phyloP scores from a whole-genome alignment of 1,139 yeast species.

The Yamadazyma buinensis region DNA sequence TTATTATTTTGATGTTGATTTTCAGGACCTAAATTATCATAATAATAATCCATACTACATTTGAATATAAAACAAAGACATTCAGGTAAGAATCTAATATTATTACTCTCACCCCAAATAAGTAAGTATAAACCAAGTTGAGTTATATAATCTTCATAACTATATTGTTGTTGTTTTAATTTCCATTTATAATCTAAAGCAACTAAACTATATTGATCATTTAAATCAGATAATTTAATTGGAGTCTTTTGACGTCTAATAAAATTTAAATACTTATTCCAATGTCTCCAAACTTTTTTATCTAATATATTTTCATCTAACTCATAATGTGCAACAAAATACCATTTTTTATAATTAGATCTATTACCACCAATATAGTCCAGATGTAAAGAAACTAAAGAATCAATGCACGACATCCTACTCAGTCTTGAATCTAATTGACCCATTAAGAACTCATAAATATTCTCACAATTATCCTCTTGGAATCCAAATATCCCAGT shows the following conservation, averaged over 20 bases:
- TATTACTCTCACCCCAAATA: slow-evolving; percentile 45
- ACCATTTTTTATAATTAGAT: slow-evolving; percentile 42
- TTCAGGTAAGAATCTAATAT: slow-evolving; percentile 41
- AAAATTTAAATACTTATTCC: slow-evolving; percentile 8
- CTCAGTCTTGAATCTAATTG: slow-evolving; percentile 40
- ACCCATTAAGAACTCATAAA: slow-evolving; percentile 37
- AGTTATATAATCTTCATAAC: slow-evolving; percentile 20
- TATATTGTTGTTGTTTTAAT: slow-evolving; percentile 16
- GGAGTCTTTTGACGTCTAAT: slow-evolving; percentile 5
- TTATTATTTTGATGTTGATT: background rate
- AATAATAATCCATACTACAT: slow-evolving; percentile 24
- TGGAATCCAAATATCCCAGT: slow-evolving; percentile 32
- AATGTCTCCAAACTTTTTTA: slow-evolving; percentile 13
- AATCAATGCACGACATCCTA: slow-evolving; percentile 31
- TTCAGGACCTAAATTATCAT: background rate
- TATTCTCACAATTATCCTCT: slow-evolving; percentile 31
- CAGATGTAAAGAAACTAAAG: slow-evolving; percentile 34
- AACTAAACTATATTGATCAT: slow-evolving; percentile 14
- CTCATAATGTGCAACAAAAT: slow-evolving; percentile 30
- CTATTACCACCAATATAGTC: slow-evolving; percentile 42
- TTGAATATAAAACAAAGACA: slow-evolving; percentile 38
- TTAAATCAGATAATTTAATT: slow-evolving; percentile 3
- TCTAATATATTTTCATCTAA: slow-evolving; percentile 15
- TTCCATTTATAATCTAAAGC: slow-evolving; percentile 22
- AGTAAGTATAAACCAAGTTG: slow-evolving; percentile 34